phyloP scores from a whole-genome alignment of 441 rosid genomes.

The Adansonia grandidieri region DNA sequence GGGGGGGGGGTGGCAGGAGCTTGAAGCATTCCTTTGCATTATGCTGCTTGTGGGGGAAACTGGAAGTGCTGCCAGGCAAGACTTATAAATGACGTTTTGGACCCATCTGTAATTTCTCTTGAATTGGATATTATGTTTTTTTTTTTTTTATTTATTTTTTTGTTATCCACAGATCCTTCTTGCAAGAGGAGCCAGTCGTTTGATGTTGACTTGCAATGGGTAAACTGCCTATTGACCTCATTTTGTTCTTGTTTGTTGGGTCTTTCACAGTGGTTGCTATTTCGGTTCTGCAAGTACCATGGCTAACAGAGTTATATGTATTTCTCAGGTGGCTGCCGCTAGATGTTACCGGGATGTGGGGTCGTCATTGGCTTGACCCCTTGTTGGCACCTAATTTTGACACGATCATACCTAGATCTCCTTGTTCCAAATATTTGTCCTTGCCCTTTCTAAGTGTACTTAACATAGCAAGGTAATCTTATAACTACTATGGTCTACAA shows the following conservation, averaged over 20 bases:
- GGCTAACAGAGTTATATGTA: conserved; percentile 11
- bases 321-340: conserved; percentile 94
- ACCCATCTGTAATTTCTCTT: conserved; percentile 11
- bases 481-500: not conserved
- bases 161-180: no score
- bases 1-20: no score
- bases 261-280: not conserved
- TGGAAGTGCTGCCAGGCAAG: conserved; percentile 95
- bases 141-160: no score
- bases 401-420: conserved; percentile 64
- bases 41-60: conserved; percentile 97
- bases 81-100: conserved; percentile 21
- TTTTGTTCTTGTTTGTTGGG: conserved; percentile 7
- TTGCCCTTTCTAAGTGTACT: conserved; percentile 87
- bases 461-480: conserved; percentile 81
- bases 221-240: conserved; percentile 36
- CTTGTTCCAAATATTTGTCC: conserved; percentile 78
- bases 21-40: conserved; percentile 96
- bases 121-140: conserved; percentile 20
- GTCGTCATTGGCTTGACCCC: conserved; percentile 97
- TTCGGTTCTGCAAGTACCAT: not conserved
- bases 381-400: conserved; percentile 76
- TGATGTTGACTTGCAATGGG: conserved; percentile 90
- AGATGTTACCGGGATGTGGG: conserved; percentile 99
- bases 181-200: conserved; percentile 80